Base-by-base conservation (phyloP, 1,284 basidiomycete species). In the Retiboletus flavoniger region DNA sequence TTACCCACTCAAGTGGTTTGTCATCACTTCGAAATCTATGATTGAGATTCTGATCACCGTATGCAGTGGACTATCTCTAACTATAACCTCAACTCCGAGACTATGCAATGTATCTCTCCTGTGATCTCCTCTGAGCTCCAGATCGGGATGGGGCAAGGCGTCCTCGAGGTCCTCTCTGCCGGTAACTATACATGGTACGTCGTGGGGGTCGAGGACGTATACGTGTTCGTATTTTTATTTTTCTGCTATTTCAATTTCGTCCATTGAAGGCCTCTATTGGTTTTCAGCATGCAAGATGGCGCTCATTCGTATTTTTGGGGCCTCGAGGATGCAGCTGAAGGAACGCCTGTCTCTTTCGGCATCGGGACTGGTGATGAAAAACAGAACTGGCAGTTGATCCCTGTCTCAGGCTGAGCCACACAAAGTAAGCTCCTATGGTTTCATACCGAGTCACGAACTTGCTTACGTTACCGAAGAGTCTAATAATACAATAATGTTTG, bases 261-360 rank as follows among this genome's bases (percentile, higher is more conserved):
- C n/a, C 8, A 19, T n/a, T 28, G 3, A 28, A 28, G 16, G 6
- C 4, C 19, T n/a, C 10, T 8, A n/a, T 53, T 34, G 17, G 11
- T 19, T 9, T 54, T 17, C 21, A 54, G 52, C n/a, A 13, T 54
- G 40, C 42, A 54, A 28, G 52, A 54, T 10, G 24, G 36, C 4
- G 17, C 4, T 10, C 9, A 7, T 17, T 1, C 8, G 24, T 42
- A 31, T 17, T 45, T 31, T 45, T 51, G 41, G 41, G 26, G 26
- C 5, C 19, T 51, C 26, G 4, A 38, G 7, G 4, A 16, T 7
- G 24, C 42, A 24, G 2, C n/a, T 17, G 10, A 44, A 9, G 26
- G 10, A 38, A 42, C 36, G 11, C 13, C 34, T 3, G 34, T 51
- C 17, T 9, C 17, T 38, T 38, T 19, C 13, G 32, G 13, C 5